phyloP scores from a whole-genome alignment of 139 green algal species.

The Haematococcus lacustris region DNA sequence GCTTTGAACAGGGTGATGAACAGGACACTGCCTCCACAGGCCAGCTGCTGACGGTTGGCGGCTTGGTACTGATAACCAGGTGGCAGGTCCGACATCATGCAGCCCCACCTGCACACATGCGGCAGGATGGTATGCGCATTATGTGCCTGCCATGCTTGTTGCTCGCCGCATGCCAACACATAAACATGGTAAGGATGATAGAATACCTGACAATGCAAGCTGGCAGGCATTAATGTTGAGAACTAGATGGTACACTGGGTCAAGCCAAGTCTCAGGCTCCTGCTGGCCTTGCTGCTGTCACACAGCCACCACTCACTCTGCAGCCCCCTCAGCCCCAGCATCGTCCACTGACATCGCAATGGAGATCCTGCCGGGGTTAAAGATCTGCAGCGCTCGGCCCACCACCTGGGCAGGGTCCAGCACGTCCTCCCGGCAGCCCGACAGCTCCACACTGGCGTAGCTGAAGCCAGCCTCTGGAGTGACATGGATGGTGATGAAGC shows the following conservation, averaged over 20 bases:
- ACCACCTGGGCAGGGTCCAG: constrained; percentile 25
- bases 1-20: constrained; percentile 31
- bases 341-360: constrained; percentile 40
- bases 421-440: constrained; percentile 43
- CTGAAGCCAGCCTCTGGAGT: constrained; percentile 87
- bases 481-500: constrained; percentile 94
- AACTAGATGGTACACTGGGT: neutral
- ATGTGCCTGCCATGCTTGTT: neutral
- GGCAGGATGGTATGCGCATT: neutral
- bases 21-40: constrained; percentile 33
- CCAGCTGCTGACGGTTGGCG: constrained; percentile 31
- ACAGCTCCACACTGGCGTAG: constrained; percentile 90
- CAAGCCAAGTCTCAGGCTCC: neutral
- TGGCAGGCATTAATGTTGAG: too few relatives aligned
- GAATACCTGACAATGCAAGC: too few relatives aligned
- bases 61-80: constrained; percentile 30
- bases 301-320: neutral
- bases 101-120: constrained; percentile 16
- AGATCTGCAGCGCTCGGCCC: constrained; percentile 37
- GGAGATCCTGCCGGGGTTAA: constrained; percentile 38
- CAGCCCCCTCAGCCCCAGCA: constrained; percentile 2
- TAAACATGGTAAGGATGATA: too few relatives aligned
- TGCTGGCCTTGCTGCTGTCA: neutral
- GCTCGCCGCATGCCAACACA: neutral
- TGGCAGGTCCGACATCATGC: constrained; percentile 16